Conservation (phyloP, 345 rosid species). For the Hibiscus mutabilis region DNA sequence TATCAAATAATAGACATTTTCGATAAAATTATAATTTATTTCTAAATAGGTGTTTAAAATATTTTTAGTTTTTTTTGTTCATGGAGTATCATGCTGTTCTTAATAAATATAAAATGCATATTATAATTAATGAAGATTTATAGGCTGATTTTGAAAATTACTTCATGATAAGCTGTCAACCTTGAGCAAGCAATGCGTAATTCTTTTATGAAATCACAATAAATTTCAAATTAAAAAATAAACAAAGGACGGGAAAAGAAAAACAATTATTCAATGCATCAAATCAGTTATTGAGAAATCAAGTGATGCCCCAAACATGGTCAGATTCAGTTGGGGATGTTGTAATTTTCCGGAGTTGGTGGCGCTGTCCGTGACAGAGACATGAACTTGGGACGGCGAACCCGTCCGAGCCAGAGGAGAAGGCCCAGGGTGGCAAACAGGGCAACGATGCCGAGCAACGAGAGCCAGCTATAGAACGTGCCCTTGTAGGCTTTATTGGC, state of each 20-base stretch:
- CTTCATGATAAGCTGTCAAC: too few relatives aligned
- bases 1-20: too few relatives aligned
- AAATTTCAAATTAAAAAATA: background rate
- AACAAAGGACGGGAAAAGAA: background rate
- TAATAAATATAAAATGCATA: too few relatives aligned
- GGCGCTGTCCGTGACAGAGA: background rate
- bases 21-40: too few relatives aligned
- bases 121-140: too few relatives aligned
- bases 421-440: background rate
- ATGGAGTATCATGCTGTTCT: too few relatives aligned
- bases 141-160: too few relatives aligned
- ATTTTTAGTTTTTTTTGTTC: too few relatives aligned
- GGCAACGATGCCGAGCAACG: background rate
- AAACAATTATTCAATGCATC: background rate
- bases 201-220: background rate
- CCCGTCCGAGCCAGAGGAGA: background rate
- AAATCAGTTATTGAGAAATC: background rate
- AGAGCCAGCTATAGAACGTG: background rate
- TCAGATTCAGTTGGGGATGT: background rate
- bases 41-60: too few relatives aligned
- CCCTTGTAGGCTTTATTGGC: background rate
- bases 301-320: background rate
- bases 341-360: background rate
- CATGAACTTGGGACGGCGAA: background rate
- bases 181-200: too few relatives aligned